Evolutionary conservation across 2,329 filamentous ascomycete species (phyloP), one percentile per base, ranked within the genome.

Genomic region (Paraphaeosphaeria sporulosa): DNA sequence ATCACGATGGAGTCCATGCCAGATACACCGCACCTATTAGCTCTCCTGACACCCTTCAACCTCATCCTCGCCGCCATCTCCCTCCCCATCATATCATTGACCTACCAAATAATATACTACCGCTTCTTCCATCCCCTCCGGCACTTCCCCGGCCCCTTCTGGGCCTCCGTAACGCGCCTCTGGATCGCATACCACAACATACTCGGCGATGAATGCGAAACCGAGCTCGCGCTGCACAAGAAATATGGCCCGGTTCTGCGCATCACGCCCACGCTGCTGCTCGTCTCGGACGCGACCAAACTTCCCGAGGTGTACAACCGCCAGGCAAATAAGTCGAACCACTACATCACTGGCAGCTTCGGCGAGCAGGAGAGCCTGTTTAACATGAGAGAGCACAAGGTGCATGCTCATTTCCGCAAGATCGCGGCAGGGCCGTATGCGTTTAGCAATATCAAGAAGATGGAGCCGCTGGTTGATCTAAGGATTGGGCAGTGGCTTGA

Each of bases 281-380:
- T 87, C 21, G 75, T 86, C 5, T 82, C 86, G 67, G 84, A 85
- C 65, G 80, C 86, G 0, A 82, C 78, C 1, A 83, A 85, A 67
- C 78, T 88, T 2, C 86, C 86, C 0, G 79, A 81, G 15, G 82
- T 89, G 27, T 89, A 88, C 73, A 78, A 80, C 55, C 82, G 85
- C 23, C 78, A 84, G 62, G 85, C 82, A 5, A 79, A 86, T 73
- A 89, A 88, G 68, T 84, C 83, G 1, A 80, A 85, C 51, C 83
- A 86, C 71, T 88, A 88, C 68, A 85, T 87, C 59, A 84, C 85
- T 0, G 85, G 85, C 21, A 83, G 80, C 25, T 86, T 87, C 64
- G 85, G 85, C 17, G 81, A 84, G 57, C 81, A 78, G 4, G 85
- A 87, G 60, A 82, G 79, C 1, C 65, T 87, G 6, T 87, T 89